phyloP scores from a whole-genome alignment of 306 rosid genomes.

The Corylus heterophylla region DNA sequence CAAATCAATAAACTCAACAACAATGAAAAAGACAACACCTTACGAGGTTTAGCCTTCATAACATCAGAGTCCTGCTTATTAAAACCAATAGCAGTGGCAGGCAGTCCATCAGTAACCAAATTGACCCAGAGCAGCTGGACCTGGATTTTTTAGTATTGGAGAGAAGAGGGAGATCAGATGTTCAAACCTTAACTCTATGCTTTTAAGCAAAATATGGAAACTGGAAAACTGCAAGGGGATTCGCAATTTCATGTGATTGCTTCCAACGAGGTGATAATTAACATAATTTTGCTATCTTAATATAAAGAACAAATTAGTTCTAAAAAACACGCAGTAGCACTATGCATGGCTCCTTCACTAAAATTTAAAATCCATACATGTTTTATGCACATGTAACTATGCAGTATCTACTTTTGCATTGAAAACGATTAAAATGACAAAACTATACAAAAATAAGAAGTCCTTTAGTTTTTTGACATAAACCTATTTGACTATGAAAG shows the following conservation, averaged over 20 bases:
- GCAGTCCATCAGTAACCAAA: constrained; percentile 95
- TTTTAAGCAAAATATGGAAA: background rate
- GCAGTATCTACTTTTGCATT: background rate
- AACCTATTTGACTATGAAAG: constrained; percentile 27
- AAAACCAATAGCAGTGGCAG: constrained; percentile 99
- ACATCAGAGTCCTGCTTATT: constrained; percentile 97
- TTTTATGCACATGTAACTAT: background rate
- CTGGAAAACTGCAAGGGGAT: constrained; percentile 25
- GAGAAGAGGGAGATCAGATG: background rate
- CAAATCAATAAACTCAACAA: background rate
- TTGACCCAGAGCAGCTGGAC: constrained; percentile 99
- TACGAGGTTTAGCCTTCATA: constrained; percentile 92
- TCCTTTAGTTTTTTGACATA: background rate
- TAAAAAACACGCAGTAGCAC: background rate
- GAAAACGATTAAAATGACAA: background rate
- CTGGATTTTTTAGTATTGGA: constrained; percentile 44
- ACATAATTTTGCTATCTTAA: constrained; percentile 1
- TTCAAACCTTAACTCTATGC: constrained; percentile 11
- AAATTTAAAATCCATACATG: background rate
- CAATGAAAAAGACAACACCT: constrained; percentile 50
- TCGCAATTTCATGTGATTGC: constrained; percentile 7
- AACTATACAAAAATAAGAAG: background rate
- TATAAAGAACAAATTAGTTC: constrained; percentile 18
- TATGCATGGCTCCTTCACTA: background rate
- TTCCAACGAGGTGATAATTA: constrained; percentile 14